These are phyloP conservation scores for Silene coronaria DNA, from an alignment of 179 eudicot genomes.

Conservation along the genomic window DNA sequence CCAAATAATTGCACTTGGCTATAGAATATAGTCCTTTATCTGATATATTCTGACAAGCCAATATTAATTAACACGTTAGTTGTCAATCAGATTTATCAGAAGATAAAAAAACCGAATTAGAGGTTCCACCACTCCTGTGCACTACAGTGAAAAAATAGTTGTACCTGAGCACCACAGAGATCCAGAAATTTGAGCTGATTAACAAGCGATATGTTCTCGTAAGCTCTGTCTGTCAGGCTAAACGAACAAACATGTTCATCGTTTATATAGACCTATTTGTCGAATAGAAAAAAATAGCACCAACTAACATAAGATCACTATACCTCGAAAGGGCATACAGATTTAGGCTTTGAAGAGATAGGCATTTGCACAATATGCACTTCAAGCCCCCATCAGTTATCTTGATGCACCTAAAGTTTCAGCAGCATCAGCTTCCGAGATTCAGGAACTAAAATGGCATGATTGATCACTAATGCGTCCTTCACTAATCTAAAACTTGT, in stretches of 20 bases:
- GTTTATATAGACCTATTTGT: background rate
- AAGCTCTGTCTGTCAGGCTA: slow-evolving; percentile 74
- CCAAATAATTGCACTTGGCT: slow-evolving; percentile 69
- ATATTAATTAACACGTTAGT: background rate
- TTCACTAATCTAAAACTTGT: slow-evolving; percentile 5
- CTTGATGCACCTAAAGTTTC: slow-evolving; percentile 62
- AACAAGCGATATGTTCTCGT: slow-evolving; percentile 57
- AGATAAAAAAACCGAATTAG: slow-evolving; percentile 21
- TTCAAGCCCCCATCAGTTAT: slow-evolving; percentile 70
- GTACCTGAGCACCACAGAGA: slow-evolving; percentile 98
- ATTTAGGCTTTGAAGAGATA: slow-evolving; percentile 65
- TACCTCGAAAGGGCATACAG: slow-evolving; percentile 94
- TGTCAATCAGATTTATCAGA: slow-evolving; percentile 15
- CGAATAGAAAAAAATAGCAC: slow-evolving; percentile 1
- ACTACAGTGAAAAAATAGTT: slow-evolving; percentile 13
- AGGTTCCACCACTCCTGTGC: slow-evolving; percentile 8
- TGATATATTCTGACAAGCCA: slow-evolving; percentile 49
- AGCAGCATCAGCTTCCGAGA: background rate
- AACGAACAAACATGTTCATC: slow-evolving; percentile 16
- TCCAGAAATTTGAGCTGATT: slow-evolving; percentile 66
- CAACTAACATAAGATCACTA: background rate
- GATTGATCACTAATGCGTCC: background rate
- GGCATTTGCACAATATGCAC: slow-evolving; percentile 56
- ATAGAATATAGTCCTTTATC: slow-evolving; percentile 53
- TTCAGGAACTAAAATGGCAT: slow-evolving; percentile 7